Percentiles rank a stretch among this genome's conserved stretches.
Conservation (phyloP, 108 stramenopile species). For the Aurantiochytrium sp. region DNA sequence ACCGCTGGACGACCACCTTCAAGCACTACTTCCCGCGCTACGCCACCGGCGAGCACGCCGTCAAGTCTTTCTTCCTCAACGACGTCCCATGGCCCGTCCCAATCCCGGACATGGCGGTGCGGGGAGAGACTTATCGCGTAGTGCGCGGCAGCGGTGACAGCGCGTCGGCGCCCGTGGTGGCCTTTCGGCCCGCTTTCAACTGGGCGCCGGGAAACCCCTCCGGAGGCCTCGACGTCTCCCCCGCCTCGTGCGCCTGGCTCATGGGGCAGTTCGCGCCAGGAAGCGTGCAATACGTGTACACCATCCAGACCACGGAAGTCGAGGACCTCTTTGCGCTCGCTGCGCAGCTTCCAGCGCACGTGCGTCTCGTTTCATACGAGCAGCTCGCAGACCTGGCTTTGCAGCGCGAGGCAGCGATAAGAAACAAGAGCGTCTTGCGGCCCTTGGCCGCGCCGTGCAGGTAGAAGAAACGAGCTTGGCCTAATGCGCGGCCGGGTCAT, state of each 20-base stretch:
- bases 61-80: conserved; percentile 7
- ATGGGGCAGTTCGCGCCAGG: conserved; percentile 1
- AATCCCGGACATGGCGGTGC: not conserved
- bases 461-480: not conserved
- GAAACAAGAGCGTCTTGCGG: not conserved
- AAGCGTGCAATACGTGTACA: conserved; percentile 27
- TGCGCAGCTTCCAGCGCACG: conserved; percentile 14
- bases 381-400: conserved; percentile 11
- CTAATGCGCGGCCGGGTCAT: too few species aligned
- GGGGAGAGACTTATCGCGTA: not conserved
- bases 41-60: not conserved
- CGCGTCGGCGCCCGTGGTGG: not conserved
- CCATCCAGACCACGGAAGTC: conserved; percentile 5
- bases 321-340: conserved; percentile 26
- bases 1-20: not conserved
- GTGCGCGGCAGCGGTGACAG: not conserved
- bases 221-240: not conserved
- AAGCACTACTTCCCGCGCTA: conserved; percentile 33
- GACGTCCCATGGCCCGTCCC: conserved; percentile 34
- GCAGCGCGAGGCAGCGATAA: not conserved
- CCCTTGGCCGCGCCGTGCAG: not conserved
- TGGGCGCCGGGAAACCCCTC: not conserved
- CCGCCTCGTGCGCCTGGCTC: not conserved
- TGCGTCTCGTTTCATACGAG: conserved; percentile 27
- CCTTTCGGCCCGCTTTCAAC: not conserved